These are phyloP conservation scores for Penicillium sp. DNA, from an alignment of 2,329 filamentous ascomycete genomes.

Conservation along the genomic window DNA sequence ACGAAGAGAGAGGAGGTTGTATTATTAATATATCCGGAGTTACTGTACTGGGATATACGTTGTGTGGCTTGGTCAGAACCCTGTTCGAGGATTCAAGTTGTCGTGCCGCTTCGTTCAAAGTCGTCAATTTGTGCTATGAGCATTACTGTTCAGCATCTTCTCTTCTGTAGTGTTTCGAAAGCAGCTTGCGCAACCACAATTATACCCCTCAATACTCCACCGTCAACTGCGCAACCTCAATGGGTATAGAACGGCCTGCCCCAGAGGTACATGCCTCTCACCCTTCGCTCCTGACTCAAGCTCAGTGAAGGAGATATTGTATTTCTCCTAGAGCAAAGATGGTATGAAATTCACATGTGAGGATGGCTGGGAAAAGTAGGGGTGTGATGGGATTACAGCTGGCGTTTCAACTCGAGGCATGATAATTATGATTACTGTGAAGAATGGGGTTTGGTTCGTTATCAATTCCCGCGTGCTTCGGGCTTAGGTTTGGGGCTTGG, in stretches of 20 bases:
- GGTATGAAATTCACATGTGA: background rate
- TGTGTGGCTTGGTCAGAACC: background rate
- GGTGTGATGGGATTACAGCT: background rate
- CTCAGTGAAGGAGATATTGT: background rate
- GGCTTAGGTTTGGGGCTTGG: background rate
- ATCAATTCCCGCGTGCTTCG: background rate
- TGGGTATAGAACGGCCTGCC: conserved; percentile 24
- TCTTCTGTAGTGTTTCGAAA: background rate
- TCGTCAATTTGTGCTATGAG: too few relatives aligned
- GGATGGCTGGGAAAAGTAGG: background rate
- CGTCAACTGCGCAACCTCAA: background rate
- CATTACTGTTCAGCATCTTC: background rate
- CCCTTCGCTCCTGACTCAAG: conserved; percentile 20
- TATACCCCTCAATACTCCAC: conserved; percentile 18
- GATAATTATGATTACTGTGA: background rate
- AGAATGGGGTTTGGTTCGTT: background rate
- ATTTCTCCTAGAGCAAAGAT: background rate
- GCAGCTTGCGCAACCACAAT: background rate
- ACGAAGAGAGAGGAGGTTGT: background rate
- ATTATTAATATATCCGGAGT: background rate
- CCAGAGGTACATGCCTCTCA: conserved; percentile 23
- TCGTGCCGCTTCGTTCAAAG: background rate
- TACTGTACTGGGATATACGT: background rate
- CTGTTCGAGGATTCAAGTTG: background rate
- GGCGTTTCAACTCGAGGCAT: background rate